Percentiles rank a stretch among this genome's conserved stretches.
phyloP scores from a whole-genome alignment of 805 yeast genomes.

The Soucietia sequanensis region DNA sequence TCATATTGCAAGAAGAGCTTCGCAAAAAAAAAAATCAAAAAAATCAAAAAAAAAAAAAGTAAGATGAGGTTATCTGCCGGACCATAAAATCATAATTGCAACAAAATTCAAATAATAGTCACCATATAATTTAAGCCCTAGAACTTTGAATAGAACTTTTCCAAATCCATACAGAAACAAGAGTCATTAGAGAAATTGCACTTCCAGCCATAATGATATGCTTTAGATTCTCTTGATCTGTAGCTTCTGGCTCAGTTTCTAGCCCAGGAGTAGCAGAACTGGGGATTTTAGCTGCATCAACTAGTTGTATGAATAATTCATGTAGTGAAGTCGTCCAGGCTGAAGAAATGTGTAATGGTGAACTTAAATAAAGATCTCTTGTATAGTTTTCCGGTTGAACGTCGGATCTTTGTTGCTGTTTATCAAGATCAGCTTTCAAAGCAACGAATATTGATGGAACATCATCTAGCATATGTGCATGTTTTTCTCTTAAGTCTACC shows the following conservation, averaged over 20 bases:
- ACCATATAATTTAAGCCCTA: conserved; percentile 1
- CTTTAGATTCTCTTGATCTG: conserved; percentile 48
- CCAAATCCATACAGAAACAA: conserved; percentile 65
- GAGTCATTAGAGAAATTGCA: conserved; percentile 63
- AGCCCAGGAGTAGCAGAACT: conserved; percentile 72
- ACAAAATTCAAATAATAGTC: too few species aligned
- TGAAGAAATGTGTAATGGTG: conserved; percentile 89
- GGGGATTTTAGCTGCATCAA: conserved; percentile 84
- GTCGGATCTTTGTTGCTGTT: conserved; percentile 88
- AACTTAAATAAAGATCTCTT: conserved; percentile 58
- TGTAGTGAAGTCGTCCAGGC: conserved; percentile 84
- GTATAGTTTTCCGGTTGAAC: conserved; percentile 88
- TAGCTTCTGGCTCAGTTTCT: conserved; percentile 59
- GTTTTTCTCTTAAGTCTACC: conserved; percentile 62
- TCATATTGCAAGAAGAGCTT: too few species aligned
- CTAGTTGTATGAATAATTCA: conserved; percentile 82
- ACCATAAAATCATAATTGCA: too few species aligned
- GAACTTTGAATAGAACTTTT: conserved; percentile 42
- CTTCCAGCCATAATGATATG: conserved; percentile 65
- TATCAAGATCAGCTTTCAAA: conserved; percentile 89
- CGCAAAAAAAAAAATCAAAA: too few species aligned
- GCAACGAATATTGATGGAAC: conserved; percentile 90
- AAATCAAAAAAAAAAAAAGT: too few species aligned
- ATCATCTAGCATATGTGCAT: conserved; percentile 54
- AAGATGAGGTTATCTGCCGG: too few species aligned